Evolutionary conservation across 2,329 filamentous ascomycete species (phyloP).

Genomic region (Aspergillus sp.): DNA sequence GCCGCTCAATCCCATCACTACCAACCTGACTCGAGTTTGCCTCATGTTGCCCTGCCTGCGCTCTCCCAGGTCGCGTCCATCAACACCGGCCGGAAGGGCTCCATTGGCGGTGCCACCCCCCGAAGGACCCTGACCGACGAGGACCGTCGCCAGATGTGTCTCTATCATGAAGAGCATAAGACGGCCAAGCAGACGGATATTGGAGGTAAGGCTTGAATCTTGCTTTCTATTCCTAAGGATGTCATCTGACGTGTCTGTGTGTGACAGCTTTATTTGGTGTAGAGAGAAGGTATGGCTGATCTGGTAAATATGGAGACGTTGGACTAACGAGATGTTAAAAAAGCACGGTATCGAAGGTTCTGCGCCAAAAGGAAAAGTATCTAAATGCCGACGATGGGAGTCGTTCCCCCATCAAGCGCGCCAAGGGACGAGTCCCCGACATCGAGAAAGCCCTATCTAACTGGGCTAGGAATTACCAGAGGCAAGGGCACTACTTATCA

Average conservation of each 20-base stretch:
- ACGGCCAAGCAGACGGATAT: slow-evolving; percentile 93
- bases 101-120: slow-evolving; percentile 50
- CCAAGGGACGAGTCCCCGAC: slow-evolving; percentile 79
- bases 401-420: slow-evolving; percentile 69
- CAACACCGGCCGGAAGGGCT: slow-evolving; percentile 29
- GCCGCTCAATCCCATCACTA: slow-evolving; percentile 57
- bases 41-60: slow-evolving; percentile 44
- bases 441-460: slow-evolving; percentile 84
- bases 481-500: slow-evolving; percentile 62
- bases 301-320: slow-evolving; percentile 3
- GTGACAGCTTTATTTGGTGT: slow-evolving; percentile 75
- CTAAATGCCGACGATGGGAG: slow-evolving; percentile 71
- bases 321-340: slow-evolving; percentile 8
- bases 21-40: slow-evolving; percentile 51
- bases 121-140: slow-evolving; percentile 84
- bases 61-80: slow-evolving; percentile 45
- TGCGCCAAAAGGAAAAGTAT: slow-evolving; percentile 92
- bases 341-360: slow-evolving; percentile 97
- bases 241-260: slow-evolving; percentile 11
- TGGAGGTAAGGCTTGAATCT: slow-evolving; percentile 52
- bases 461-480: slow-evolving; percentile 75
- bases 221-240: background rate
- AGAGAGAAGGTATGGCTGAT: slow-evolving; percentile 70
- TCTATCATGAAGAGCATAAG: slow-evolving; percentile 84
- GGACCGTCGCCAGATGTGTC: slow-evolving; percentile 86